Conservation (phyloP, 1,284 basidiomycete genomes). For the Malassezia psittaci region DNA sequence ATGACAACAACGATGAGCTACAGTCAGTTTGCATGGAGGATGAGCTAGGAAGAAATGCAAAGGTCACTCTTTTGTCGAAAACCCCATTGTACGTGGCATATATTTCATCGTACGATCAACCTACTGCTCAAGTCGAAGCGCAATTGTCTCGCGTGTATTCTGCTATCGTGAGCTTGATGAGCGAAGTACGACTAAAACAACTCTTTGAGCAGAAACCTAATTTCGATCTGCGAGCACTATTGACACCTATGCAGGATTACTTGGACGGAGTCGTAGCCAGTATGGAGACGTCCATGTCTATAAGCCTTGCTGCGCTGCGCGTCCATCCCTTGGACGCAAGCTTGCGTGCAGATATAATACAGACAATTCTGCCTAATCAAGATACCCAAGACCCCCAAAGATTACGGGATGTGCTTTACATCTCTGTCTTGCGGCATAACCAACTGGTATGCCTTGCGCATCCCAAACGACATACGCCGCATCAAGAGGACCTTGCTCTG, state of each 20-base stretch:
- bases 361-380: conserved; percentile 20
- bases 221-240: conserved; percentile 73
- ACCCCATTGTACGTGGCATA: conserved; percentile 83
- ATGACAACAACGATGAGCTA: conserved; percentile 32
- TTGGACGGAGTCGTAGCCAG: conserved; percentile 27
- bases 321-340: conserved; percentile 61
- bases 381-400: not conserved
- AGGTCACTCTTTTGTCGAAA: conserved; percentile 74
- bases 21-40: conserved; percentile 18
- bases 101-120: conserved; percentile 80
- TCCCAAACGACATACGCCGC: conserved; percentile 84
- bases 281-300: conserved; percentile 23
- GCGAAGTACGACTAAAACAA: conserved; percentile 66
- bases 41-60: conserved; percentile 49
- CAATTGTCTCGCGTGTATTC: conserved; percentile 90
- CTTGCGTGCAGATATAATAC: conserved; percentile 53
- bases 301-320: conserved; percentile 58
- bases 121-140: conserved; percentile 74
- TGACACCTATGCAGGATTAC: conserved; percentile 58
- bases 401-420: conserved; percentile 69
- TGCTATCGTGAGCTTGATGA: conserved; percentile 80
- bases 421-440: conserved; percentile 68
- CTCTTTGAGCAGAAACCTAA: conserved; percentile 81
- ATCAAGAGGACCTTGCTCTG: conserved; percentile 56
- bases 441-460: conserved; percentile 77